Evolutionary conservation across 495 filamentous ascomycete species (phyloP).

Genomic region (Glarea lozoyensis): DNA sequence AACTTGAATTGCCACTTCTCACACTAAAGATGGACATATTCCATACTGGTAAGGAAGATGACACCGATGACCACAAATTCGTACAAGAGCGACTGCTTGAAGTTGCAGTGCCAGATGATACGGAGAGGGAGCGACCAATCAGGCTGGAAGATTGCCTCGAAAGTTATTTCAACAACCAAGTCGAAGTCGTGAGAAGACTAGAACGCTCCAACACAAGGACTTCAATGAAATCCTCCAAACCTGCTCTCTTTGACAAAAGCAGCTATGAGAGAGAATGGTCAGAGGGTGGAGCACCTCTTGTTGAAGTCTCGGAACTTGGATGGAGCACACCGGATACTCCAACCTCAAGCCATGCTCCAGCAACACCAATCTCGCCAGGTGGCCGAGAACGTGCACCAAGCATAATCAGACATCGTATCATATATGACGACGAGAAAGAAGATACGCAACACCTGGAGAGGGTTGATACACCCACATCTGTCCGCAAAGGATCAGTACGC

Average conservation of each 20-base stretch:
- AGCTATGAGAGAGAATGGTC: too few species aligned
- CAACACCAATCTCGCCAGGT: constrained; percentile 9
- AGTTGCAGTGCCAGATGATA: constrained; percentile 62
- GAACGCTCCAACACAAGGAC: constrained; percentile 17
- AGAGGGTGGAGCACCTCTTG: constrained; percentile 7
- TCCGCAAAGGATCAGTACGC: constrained; percentile 25
- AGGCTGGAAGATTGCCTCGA: constrained; percentile 87
- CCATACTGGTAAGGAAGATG: constrained; percentile 77
- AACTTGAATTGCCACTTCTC: constrained; percentile 76
- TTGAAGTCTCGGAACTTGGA: constrained; percentile 14
- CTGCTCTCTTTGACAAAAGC: too few species aligned
- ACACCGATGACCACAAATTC: constrained; percentile 83
- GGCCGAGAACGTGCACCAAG: constrained; percentile 41
- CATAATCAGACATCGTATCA: constrained; percentile 53
- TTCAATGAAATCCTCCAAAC: constrained; percentile 8
- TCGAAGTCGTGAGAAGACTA: constrained; percentile 74
- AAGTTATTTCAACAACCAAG: constrained; percentile 86
- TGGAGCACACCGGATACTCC: constrained; percentile 13
- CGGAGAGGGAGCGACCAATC: constrained; percentile 47
- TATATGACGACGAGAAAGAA: constrained; percentile 33
- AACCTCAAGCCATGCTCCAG: constrained; percentile 3
- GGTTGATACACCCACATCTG: constrained; percentile 22
- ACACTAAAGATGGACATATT: constrained; percentile 93
- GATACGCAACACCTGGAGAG: constrained; percentile 27
- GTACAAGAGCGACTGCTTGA: constrained; percentile 89